A percentile compares a stretch with the other conserved stretches of the same genome.
These are phyloP conservation scores for Diplodia intermedia DNA, from an alignment of 2,329 filamentous ascomycete genomes.

Conservation along the genomic window DNA sequence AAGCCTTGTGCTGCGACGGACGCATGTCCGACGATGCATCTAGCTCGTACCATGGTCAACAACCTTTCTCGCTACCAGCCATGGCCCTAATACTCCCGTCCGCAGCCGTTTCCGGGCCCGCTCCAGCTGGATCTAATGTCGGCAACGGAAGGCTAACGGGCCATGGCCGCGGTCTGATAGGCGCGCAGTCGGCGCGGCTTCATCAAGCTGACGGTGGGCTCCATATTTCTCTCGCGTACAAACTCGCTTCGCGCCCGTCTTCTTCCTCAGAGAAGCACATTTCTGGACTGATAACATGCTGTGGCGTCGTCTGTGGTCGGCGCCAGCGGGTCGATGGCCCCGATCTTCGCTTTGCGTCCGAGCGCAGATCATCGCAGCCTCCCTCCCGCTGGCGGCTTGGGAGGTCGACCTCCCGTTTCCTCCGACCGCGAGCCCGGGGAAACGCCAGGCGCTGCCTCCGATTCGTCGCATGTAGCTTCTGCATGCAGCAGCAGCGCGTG, in stretches of 20 bases:
- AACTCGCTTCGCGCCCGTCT: background rate
- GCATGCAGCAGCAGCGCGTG: too few species aligned
- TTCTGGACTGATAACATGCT: constrained; percentile 8
- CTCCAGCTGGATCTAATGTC: background rate
- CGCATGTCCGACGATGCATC: constrained; percentile 7
- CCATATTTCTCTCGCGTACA: constrained; percentile 18
- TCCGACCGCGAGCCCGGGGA: constrained; percentile 3
- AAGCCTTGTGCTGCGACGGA: constrained; percentile 1
- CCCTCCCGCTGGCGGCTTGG: background rate
- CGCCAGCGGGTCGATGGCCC: constrained; percentile 9
- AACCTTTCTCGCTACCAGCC: constrained; percentile 8
- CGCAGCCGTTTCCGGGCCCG: constrained; percentile 27
- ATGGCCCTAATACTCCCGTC: constrained; percentile 1
- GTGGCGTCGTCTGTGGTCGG: constrained; percentile 2
- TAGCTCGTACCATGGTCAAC: background rate
- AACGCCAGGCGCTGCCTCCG: background rate
- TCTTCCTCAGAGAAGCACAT: background rate
- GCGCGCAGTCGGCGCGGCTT: background rate
- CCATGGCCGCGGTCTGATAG: constrained; percentile 9
- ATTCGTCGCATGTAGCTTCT: background rate
- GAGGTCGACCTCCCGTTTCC: constrained; percentile 1
- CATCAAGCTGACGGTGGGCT: background rate
- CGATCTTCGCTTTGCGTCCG: constrained; percentile 1
- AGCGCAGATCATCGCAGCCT: constrained; percentile 23
- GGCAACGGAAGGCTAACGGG: constrained; percentile 5